A percentile compares a stretch with the other conserved stretches of the same genome.
These are phyloP conservation scores for Omphalotus olearius DNA, from an alignment of 1,284 basidiomycete genomes.

Conservation along the genomic window DNA sequence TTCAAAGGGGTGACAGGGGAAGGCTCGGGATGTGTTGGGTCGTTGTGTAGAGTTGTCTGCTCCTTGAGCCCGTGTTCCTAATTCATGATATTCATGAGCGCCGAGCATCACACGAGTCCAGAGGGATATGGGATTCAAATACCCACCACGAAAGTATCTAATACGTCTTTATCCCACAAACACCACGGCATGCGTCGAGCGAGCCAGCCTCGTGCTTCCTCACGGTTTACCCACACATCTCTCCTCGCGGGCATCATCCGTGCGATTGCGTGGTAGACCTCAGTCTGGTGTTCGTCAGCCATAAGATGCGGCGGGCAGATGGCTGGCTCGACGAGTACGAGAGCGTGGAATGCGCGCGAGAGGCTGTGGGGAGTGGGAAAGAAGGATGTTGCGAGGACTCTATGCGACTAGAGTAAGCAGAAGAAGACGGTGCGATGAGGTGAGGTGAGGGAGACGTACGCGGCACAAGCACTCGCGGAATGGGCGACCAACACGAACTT, in stretches of 20 bases:
- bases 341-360: constrained; percentile 18
- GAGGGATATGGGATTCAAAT: too few relatives aligned
- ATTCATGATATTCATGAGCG: neutral
- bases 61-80: neutral
- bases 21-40: too few relatives aligned
- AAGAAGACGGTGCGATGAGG: neutral
- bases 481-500: constrained; percentile 26
- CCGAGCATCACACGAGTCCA: neutral
- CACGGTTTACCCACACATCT: constrained; percentile 23
- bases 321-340: constrained; percentile 26
- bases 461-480: constrained; percentile 26
- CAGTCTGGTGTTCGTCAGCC: constrained; percentile 19
- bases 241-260: constrained; percentile 21
- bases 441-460: constrained; percentile 18
- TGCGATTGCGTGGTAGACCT: constrained; percentile 23
- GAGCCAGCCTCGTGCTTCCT: constrained; percentile 24
- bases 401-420: constrained; percentile 4
- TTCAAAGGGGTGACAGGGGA: neutral
- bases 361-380: constrained; percentile 25
- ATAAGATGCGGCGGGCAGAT: constrained; percentile 18
- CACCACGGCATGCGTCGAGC: constrained; percentile 21
- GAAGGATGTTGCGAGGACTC: constrained; percentile 24
- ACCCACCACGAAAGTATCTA: neutral
- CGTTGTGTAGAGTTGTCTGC: too few relatives aligned
- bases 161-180: constrained; percentile 5